Base-by-base conservation (phyloP, 306 rosid species). In the Luffa acutangula region DNA sequence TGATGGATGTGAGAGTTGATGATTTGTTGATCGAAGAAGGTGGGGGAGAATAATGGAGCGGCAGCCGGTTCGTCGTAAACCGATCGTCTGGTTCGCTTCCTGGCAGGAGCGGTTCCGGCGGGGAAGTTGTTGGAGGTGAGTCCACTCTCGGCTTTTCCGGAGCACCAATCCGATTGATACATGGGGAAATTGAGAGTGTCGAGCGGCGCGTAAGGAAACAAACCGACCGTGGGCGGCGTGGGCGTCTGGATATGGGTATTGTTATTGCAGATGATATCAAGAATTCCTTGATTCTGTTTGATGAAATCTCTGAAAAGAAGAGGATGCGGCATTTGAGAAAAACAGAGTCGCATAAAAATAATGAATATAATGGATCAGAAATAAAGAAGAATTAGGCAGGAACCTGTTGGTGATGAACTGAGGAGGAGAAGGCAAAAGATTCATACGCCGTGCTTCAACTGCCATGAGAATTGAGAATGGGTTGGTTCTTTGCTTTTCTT, bases 371-470 rank as follows among this genome's bases (percentile, higher is more conserved):
- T n/a, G 17, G 36, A 43, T 53, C 1, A 67, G 4, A 5, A 0
- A 6, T 13, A 0, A 3, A 0, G 3, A 7, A 48, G 2, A 17
- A 13, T 13, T 4, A 39, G 36, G 2, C 1, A n/a, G 0, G 39
- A 56, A 88, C 91, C 93, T 85, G 42, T 82, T 81, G 1, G 87
- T 10, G 80, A 91, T 82, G 36, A 87, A 82, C 80, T 87, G 92
- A 57, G 96, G 92, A 57, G 96, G 90, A 64, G 96, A 82, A 79
- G 94, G 89, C 63, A 85, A 79, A 53, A 84, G 90, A 79, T 87
- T 82, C 79, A 85, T 84, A 84, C 80, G 90, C 49, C 41, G 84
- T 75, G 98, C 95, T 82, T 91, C 95, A 85, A 94, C 97, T 58
- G 97, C 98, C 97, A 94, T 94, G 62, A 77, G 64, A 84, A 81